A percentile compares a stretch with the other conserved stretches of the same genome.
Evolutionary conservation across 164 flowering plant genomes (phyloP).

Genomic region (Chimonanthus praecox): DNA sequence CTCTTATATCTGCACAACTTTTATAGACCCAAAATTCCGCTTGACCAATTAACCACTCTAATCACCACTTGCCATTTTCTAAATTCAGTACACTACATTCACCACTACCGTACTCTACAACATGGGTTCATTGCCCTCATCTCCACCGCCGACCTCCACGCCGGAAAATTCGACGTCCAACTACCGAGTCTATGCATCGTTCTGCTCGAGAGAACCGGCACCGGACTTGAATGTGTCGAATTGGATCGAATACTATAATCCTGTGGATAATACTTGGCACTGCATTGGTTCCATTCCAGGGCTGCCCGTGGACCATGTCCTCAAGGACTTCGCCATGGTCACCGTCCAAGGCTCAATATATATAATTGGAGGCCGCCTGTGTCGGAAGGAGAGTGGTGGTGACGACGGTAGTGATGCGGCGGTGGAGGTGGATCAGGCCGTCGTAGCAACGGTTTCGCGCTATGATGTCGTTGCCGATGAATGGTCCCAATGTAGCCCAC

Average conservation of each 20-base stretch:
- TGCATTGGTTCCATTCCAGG: slow-evolving; percentile 31
- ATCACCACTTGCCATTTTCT: not conserved
- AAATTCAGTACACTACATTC: not conserved
- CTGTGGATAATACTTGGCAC: slow-evolving; percentile 38
- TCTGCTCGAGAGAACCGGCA: slow-evolving; percentile 19
- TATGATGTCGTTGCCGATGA: slow-evolving; percentile 18
- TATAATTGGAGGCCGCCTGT: slow-evolving; percentile 46
- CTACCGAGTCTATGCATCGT: slow-evolving; percentile 24
- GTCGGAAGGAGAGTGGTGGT: slow-evolving; percentile 9
- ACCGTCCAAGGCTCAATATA: slow-evolving; percentile 31
- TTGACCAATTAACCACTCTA: not conserved
- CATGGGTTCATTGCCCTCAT: slow-evolving; percentile 34
- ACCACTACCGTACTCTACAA: not conserved
- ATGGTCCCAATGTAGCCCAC: slow-evolving; percentile 40
- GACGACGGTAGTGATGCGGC: slow-evolving; percentile 2
- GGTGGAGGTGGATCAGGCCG: slow-evolving; percentile 20
- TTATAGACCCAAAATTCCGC: not conserved
- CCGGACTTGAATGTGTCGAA: slow-evolving; percentile 15
- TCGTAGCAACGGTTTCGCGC: slow-evolving; percentile 22
- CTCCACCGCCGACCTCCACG: slow-evolving; percentile 13
- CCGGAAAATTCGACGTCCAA: slow-evolving; percentile 10
- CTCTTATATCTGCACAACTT: not conserved
- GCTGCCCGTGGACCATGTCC: slow-evolving; percentile 26
- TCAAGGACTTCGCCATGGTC: slow-evolving; percentile 53
- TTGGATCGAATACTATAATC: slow-evolving; percentile 43